Percentiles rank a stretch among this genome's conserved stretches.
These are phyloP conservation scores for Ceratocystis alfenasii DNA, from an alignment of 2,329 filamentous ascomycete species.

Conservation along the genomic window DNA sequence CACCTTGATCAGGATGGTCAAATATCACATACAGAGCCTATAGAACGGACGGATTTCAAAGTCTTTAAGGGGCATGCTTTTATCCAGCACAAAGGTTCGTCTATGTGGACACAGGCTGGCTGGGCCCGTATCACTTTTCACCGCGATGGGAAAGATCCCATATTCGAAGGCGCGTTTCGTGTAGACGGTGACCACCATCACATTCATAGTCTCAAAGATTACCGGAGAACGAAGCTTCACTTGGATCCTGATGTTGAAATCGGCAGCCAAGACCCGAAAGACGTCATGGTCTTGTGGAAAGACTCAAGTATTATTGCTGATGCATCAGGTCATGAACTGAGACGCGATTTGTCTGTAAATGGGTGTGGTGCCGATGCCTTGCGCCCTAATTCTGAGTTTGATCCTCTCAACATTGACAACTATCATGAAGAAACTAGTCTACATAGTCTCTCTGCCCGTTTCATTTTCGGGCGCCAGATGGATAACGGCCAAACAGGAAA, in stretches of 20 bases:
- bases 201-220: slow-evolving; percentile 63
- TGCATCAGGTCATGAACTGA: slow-evolving; percentile 41
- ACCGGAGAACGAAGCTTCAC: slow-evolving; percentile 56
- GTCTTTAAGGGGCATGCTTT: slow-evolving; percentile 75
- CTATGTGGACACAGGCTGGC: slow-evolving; percentile 66
- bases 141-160: slow-evolving; percentile 60
- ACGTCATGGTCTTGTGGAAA: slow-evolving; percentile 82
- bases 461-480: slow-evolving; percentile 66
- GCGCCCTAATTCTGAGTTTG: slow-evolving; percentile 63
- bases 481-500: slow-evolving; percentile 58
- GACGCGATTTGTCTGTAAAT: slow-evolving; percentile 38
- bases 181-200: slow-evolving; percentile 76
- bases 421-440: not conserved
- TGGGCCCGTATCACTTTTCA: slow-evolving; percentile 75
- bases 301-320: slow-evolving; percentile 68
- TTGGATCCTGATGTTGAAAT: slow-evolving; percentile 55
- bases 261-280: slow-evolving; percentile 40
- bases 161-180: slow-evolving; percentile 85
- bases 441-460: slow-evolving; percentile 48
- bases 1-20: slow-evolving; percentile 62
- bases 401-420: slow-evolving; percentile 44
- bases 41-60: slow-evolving; percentile 62
- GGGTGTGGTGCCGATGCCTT: slow-evolving; percentile 64
- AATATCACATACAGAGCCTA: slow-evolving; percentile 51
- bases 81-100: slow-evolving; percentile 46